Conservation (phyloP, 345 rosid genomes). For the Rhodomyrtus tomentosa region DNA sequence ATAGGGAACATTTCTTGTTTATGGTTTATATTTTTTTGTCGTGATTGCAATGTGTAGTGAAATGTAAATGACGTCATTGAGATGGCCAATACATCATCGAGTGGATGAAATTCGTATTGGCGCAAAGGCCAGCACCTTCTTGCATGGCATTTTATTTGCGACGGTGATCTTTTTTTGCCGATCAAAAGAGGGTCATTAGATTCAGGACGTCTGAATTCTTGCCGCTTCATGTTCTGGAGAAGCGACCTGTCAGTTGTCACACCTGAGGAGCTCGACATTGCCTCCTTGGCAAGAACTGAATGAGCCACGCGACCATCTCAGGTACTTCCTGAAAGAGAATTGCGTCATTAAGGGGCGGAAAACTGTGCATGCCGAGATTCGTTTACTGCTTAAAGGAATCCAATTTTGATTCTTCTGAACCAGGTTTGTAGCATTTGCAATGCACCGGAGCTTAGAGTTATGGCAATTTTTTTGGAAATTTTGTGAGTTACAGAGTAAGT, state of each 20-base stretch:
- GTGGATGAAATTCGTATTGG: neutral
- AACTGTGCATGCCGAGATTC: constrained; percentile 44
- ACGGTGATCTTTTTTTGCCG: neutral
- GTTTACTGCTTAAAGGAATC: constrained; percentile 19
- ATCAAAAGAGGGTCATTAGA: neutral
- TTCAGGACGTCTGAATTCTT: neutral
- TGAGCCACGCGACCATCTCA: constrained; percentile 77
- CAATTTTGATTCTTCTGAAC: constrained; percentile 1
- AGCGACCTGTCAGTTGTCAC: constrained; percentile 41
- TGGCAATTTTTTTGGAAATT: neutral
- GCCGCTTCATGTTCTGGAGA: neutral
- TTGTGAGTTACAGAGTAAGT: neutral
- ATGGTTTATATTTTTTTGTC: neutral
- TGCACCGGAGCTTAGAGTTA: neutral
- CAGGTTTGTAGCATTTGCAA: constrained; percentile 18
- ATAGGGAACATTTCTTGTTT: no score
- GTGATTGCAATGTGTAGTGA: neutral
- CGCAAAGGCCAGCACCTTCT: neutral
- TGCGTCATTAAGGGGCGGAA: constrained; percentile 30
- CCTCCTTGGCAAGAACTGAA: constrained; percentile 62
- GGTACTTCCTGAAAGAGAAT: constrained; percentile 46
- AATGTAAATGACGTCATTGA: neutral
- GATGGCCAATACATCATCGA: neutral
- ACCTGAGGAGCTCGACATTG: constrained; percentile 64
- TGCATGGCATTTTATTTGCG: neutral